phyloP scores from a whole-genome alignment of 208 protist species.

The Acanthamoeba healyi region DNA sequence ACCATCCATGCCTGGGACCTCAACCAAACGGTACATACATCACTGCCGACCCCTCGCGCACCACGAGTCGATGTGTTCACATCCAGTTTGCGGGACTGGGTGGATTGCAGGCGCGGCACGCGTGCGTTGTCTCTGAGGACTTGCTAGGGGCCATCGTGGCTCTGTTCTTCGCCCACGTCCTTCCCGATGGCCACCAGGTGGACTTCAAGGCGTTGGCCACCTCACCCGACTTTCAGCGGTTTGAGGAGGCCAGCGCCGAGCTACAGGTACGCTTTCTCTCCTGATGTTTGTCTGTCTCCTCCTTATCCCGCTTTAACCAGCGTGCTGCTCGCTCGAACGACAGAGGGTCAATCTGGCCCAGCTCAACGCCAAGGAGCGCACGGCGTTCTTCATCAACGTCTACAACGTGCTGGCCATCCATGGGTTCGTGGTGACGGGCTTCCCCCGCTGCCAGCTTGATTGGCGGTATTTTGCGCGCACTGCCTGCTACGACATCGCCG shows the following conservation, averaged over 20 bases:
- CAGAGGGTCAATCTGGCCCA: not conserved
- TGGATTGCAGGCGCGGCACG: not conserved
- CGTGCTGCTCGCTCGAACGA: no score
- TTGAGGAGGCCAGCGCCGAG: slow-evolving; percentile 37
- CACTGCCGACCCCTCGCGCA: not conserved
- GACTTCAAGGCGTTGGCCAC: slow-evolving; percentile 28
- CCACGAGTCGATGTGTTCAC: not conserved
- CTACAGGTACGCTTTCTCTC: not conserved
- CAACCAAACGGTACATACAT: not conserved
- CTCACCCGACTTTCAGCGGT: not conserved
- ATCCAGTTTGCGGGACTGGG: no score
- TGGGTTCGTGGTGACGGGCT: slow-evolving; percentile 15
- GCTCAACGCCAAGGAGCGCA: slow-evolving; percentile 19
- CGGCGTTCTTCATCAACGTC: slow-evolving; percentile 69
- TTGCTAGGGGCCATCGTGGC: slow-evolving; percentile 15
- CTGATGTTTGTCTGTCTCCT: not conserved
- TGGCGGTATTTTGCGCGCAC: slow-evolving; percentile 6
- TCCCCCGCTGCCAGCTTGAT: not conserved
- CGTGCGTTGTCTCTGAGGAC: not conserved
- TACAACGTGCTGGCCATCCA: slow-evolving; percentile 69
- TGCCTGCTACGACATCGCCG: slow-evolving; percentile 53
- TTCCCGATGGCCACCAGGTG: slow-evolving; percentile 7
- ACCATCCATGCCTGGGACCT: not conserved
- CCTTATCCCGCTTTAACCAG: not conserved
- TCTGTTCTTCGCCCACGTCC: slow-evolving; percentile 45